phyloP scores from a whole-genome alignment of 1,139 yeast species.

The Lodderomyces beijingensis region DNA sequence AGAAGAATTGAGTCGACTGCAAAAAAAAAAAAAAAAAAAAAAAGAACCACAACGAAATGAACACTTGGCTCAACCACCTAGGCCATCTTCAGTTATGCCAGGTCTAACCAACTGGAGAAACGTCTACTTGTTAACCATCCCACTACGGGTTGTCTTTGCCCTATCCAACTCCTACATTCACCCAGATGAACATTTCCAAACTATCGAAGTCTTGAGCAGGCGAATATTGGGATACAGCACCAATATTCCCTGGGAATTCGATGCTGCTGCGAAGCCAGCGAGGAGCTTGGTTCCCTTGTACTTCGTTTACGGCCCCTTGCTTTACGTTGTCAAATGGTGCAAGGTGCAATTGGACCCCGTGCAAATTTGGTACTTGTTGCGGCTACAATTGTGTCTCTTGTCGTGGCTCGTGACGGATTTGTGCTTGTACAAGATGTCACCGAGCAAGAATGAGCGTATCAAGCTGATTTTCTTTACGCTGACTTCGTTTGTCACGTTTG shows the following conservation, averaged over 20 bases:
- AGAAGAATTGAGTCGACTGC: too few species aligned
- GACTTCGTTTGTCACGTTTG: constrained; percentile 76
- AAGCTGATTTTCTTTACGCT: constrained; percentile 63
- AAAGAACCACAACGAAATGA: too few species aligned
- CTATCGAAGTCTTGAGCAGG: constrained; percentile 65
- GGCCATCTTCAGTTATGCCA: constrained; percentile 1
- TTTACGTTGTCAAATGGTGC: constrained; percentile 26
- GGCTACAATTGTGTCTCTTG: constrained; percentile 53
- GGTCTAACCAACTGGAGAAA: constrained; percentile 37
- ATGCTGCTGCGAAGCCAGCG: constrained; percentile 47
- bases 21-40: too few species aligned
- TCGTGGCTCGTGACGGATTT: constrained; percentile 60
- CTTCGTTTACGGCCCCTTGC: constrained; percentile 65
- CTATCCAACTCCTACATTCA: constrained; percentile 82
- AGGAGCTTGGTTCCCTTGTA: constrained; percentile 72
- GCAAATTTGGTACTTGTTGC: constrained; percentile 50
- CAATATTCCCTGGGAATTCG: constrained; percentile 81
- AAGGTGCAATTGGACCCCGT: constrained; percentile 31
- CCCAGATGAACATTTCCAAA: constrained; percentile 96
- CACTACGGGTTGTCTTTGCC: constrained; percentile 54
- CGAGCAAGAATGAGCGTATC: constrained; percentile 57
- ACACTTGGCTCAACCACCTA: too few species aligned
- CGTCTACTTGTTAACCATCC: constrained; percentile 39
- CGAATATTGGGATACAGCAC: constrained; percentile 47
- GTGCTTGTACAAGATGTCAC: constrained; percentile 46